Percentiles rank a stretch among this genome's conserved stretches.
These are phyloP conservation scores for Teunomyces funiuensis DNA, from an alignment of 805 yeast species.

Conservation along the genomic window DNA sequence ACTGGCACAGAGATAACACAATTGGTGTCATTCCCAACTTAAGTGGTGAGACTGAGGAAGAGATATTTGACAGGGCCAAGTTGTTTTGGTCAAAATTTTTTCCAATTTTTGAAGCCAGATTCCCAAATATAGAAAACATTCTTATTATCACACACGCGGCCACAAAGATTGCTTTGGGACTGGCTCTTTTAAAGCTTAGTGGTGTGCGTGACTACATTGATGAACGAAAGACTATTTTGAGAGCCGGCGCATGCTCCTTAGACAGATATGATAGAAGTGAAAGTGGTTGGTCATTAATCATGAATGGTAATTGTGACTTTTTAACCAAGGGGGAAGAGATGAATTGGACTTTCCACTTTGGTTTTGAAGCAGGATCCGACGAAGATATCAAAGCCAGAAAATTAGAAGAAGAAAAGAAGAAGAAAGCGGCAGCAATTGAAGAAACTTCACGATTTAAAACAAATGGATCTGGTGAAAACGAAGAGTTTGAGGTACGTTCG, in stretches of 20 bases:
- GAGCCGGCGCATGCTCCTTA: slow-evolving; percentile 85
- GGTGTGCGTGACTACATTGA: slow-evolving; percentile 54
- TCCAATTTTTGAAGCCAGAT: slow-evolving; percentile 52
- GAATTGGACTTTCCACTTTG: slow-evolving; percentile 83
- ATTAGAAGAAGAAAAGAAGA: slow-evolving; percentile 20
- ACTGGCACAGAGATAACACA: slow-evolving; percentile 49
- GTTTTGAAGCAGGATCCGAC: slow-evolving; percentile 86
- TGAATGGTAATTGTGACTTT: slow-evolving; percentile 75
- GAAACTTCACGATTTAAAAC: slow-evolving; percentile 20
- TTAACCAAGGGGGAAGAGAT: slow-evolving; percentile 81
- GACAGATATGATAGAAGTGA: slow-evolving; percentile 52
- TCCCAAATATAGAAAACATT: slow-evolving; percentile 62
- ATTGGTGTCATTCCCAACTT: slow-evolving; percentile 60
- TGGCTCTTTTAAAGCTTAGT: slow-evolving; percentile 59
- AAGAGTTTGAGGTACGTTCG: slow-evolving; percentile 27
- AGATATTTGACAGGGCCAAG: slow-evolving; percentile 62
- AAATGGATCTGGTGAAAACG: slow-evolving; percentile 14
- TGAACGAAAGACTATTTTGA: slow-evolving; percentile 35
- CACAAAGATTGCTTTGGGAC: slow-evolving; percentile 82
- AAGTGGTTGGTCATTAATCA: slow-evolving; percentile 56
- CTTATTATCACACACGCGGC: slow-evolving; percentile 93
- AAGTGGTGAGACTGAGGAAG: slow-evolving; percentile 72
- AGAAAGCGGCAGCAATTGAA: slow-evolving; percentile 36
- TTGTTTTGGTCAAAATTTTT: slow-evolving; percentile 57
- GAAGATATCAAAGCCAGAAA: slow-evolving; percentile 62